Evolutionary conservation across 306 rosid genomes (phyloP).

Genomic region (Oemleria cerasiformis): DNA sequence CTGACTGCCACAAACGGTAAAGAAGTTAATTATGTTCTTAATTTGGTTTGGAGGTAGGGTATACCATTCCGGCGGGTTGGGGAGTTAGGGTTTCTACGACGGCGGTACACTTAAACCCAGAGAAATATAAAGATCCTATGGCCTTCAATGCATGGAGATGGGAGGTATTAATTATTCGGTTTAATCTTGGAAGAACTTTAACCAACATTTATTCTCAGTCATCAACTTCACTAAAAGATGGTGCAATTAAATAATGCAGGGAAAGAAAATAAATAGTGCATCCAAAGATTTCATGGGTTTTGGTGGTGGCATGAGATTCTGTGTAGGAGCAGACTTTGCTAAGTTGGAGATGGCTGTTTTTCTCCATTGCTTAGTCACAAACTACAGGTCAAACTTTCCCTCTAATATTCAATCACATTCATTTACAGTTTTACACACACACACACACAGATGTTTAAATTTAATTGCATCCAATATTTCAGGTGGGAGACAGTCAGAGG

Average conservation of each 20-base stretch:
- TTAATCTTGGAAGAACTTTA: not conserved
- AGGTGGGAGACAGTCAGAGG: constrained; percentile 57
- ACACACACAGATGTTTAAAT: too few relatives aligned
- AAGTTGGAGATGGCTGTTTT: constrained; percentile 93
- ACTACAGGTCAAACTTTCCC: constrained; percentile 71
- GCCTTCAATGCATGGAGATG: constrained; percentile 65
- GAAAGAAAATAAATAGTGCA: constrained; percentile 54
- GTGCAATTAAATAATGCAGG: too few relatives aligned
- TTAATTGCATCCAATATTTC: not conserved
- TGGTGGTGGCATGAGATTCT: constrained; percentile 97
- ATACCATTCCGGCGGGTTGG: constrained; percentile 70
- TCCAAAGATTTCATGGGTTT: constrained; percentile 93
- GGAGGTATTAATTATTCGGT: constrained; percentile 36
- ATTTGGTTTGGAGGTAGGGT: constrained; percentile 38
- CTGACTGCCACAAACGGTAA: too few relatives aligned
- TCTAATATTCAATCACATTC: too few relatives aligned
- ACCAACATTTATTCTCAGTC: constrained; percentile 5
- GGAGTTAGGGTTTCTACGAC: constrained; percentile 58
- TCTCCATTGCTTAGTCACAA: constrained; percentile 80
- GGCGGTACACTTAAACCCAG: constrained; percentile 58
- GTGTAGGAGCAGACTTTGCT: constrained; percentile 90
- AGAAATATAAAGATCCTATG: constrained; percentile 50
- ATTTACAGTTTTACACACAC: too few relatives aligned
- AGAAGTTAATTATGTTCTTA: too few relatives aligned
- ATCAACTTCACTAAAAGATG: not conserved